Percentiles rank a stretch among this genome's conserved stretches.
Conservation (phyloP, 2,329 filamentous ascomycete species). For the Trichoderma citrinoviride region DNA sequence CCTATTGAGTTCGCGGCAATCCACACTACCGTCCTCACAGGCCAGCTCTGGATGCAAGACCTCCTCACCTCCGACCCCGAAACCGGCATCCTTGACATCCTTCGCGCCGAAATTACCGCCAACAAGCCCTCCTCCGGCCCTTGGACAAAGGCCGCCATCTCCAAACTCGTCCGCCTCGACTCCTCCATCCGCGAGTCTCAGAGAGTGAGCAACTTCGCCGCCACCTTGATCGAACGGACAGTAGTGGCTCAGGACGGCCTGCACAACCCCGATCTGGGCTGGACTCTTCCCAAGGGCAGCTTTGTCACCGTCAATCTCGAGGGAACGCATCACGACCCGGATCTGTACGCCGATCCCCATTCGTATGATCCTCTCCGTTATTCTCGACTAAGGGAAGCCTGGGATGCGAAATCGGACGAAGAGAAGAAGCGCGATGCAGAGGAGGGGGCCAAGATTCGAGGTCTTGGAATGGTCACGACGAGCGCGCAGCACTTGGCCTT, state of each 20-base stretch:
- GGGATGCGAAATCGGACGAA: constrained; percentile 31
- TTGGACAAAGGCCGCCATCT: constrained; percentile 48
- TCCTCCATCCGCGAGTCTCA: constrained; percentile 54
- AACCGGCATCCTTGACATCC: constrained; percentile 35
- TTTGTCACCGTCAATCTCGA: constrained; percentile 45
- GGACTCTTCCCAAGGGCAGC: constrained; percentile 41
- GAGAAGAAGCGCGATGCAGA: constrained; percentile 33
- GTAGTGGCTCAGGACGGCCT: constrained; percentile 46
- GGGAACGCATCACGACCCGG: constrained; percentile 47
- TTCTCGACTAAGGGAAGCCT: constrained; percentile 41
- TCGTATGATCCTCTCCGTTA: constrained; percentile 52
- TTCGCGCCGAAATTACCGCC: constrained; percentile 43
- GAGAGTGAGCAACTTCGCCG: constrained; percentile 47
- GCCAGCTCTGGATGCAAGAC: constrained; percentile 47
- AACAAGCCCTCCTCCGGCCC: constrained; percentile 31
- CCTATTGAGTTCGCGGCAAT: constrained; percentile 59
- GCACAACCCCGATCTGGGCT: constrained; percentile 35
- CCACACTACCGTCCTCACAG: constrained; percentile 55
- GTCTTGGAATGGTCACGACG: constrained; percentile 52
- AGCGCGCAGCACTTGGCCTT: constrained; percentile 52
- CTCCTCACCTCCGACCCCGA: constrained; percentile 41
- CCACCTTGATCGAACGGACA: constrained; percentile 47
- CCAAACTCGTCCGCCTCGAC: constrained; percentile 46
- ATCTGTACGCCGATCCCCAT: constrained; percentile 42
- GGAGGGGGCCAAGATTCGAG: constrained; percentile 36